phyloP scores from a whole-genome alignment of 257 asterid genomes.

The Buddleja alternifolia region DNA sequence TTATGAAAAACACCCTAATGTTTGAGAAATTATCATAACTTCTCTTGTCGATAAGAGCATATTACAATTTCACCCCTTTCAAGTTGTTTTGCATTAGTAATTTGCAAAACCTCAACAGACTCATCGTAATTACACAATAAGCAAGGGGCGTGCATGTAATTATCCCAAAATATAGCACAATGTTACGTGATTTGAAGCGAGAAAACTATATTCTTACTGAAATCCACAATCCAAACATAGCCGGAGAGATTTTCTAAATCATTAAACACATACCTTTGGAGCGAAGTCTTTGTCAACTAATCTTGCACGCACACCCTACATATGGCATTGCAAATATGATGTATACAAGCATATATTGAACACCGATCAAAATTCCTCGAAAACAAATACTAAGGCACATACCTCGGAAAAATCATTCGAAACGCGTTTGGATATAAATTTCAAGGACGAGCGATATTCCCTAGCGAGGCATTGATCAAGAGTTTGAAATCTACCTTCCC shows the following conservation, averaged over 20 bases:
- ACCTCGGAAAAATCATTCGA: slow-evolving; percentile 87
- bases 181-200: neutral
- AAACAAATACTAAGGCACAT: slow-evolving; percentile 15
- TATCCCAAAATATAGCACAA: no score
- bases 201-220: neutral
- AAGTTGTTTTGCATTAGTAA: no score
- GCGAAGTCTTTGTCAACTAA: slow-evolving; percentile 90
- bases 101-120: no score
- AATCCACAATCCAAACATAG: neutral
- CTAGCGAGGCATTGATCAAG: slow-evolving; percentile 87
- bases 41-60: no score
- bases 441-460: slow-evolving; percentile 77
- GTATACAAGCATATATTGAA: neutral
- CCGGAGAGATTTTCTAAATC: neutral
- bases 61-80: no score
- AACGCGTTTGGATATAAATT: slow-evolving; percentile 61
- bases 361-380: neutral
- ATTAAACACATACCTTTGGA: slow-evolving; percentile 69
- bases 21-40: no score
- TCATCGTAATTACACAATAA: no score
- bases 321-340: slow-evolving; percentile 5
- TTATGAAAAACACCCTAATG: no score
- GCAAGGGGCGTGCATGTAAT: no score
- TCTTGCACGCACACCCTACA: slow-evolving; percentile 93
- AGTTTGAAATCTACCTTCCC: slow-evolving; percentile 94